phyloP scores from a whole-genome alignment of 768 basidiomycete genomes.

The Steccherinum ochraceum region DNA sequence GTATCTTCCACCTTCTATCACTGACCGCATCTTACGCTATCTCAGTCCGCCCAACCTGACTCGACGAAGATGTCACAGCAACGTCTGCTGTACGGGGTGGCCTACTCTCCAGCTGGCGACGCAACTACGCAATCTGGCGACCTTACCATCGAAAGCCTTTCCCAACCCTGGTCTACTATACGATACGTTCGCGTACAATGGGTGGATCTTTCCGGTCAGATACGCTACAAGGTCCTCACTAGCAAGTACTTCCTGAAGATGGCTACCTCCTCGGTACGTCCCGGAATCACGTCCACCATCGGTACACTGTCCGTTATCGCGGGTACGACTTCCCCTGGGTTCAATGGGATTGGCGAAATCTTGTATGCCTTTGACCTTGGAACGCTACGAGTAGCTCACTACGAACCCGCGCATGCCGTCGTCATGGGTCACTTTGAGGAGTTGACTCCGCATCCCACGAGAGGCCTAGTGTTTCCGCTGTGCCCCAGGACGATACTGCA shows the following conservation, averaged over 20 bases:
- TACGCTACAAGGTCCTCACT: conserved; percentile 56
- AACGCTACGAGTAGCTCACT: conserved; percentile 46
- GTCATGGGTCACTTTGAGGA: conserved; percentile 69
- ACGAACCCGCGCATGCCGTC: conserved; percentile 53
- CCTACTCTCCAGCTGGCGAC: background rate
- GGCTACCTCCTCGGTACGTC: conserved; percentile 39
- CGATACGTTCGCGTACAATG: conserved; percentile 39
- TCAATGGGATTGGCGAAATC: conserved; percentile 49
- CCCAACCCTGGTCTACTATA: background rate
- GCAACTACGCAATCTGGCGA: too few species aligned
- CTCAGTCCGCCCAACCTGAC: too few species aligned
- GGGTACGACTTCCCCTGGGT: conserved; percentile 40
- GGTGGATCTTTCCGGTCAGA: conserved; percentile 55
- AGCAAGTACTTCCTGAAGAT: conserved; percentile 47
- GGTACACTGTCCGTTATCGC: conserved; percentile 44
- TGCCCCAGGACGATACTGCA: conserved; percentile 56
- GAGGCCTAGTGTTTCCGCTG: conserved; percentile 35
- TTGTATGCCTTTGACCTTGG: conserved; percentile 51
- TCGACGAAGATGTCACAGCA: too few species aligned
- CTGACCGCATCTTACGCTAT: too few species aligned
- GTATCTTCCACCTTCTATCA: too few species aligned
- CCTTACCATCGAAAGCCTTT: background rate
- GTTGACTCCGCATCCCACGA: conserved; percentile 32
- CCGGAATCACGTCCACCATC: conserved; percentile 34
- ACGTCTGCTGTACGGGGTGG: background rate